phyloP scores from a whole-genome alignment of 805 yeast genomes.

The Suhomyces sp. region DNA sequence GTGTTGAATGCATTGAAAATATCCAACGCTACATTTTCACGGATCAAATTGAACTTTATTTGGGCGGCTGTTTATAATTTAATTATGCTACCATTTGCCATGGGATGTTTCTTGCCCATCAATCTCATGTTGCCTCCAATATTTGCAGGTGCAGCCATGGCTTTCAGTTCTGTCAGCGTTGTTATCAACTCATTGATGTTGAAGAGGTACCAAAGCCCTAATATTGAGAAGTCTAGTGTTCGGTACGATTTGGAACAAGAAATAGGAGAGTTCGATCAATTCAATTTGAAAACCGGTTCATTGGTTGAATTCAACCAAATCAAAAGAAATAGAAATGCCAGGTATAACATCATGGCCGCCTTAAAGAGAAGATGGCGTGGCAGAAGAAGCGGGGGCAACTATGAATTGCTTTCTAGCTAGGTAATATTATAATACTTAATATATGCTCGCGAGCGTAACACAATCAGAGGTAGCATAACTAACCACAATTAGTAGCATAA shows the following conservation, averaged over 20 bases:
- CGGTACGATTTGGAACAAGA: conserved; percentile 20
- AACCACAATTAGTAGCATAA: not conserved
- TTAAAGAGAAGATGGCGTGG: not conserved
- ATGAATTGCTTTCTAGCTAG: not conserved
- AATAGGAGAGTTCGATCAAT: conserved; percentile 11
- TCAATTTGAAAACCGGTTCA: conserved; percentile 24
- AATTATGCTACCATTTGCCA: conserved; percentile 88
- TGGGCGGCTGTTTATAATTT: conserved; percentile 87
- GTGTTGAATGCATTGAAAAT: conserved; percentile 64
- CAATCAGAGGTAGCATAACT: not conserved
- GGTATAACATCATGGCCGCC: not conserved
- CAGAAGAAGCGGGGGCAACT: not conserved
- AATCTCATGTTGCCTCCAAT: conserved; percentile 79
- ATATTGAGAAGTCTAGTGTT: conserved; percentile 6
- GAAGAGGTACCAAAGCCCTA: conserved; percentile 56
- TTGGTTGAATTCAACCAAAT: conserved; percentile 21
- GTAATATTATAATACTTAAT: not conserved
- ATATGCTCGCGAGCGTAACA: not conserved
- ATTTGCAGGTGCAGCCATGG: conserved; percentile 91
- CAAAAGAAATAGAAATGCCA: conserved; percentile 8
- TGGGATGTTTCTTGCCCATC: conserved; percentile 82
- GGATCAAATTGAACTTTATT: conserved; percentile 76
- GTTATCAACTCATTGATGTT: conserved; percentile 74
- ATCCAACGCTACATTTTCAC: conserved; percentile 62
- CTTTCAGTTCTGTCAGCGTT: conserved; percentile 86